Evolutionary conservation across 176 grass and related monocot species (phyloP).

Genomic region (Rhipidocladum racemiflorum): DNA sequence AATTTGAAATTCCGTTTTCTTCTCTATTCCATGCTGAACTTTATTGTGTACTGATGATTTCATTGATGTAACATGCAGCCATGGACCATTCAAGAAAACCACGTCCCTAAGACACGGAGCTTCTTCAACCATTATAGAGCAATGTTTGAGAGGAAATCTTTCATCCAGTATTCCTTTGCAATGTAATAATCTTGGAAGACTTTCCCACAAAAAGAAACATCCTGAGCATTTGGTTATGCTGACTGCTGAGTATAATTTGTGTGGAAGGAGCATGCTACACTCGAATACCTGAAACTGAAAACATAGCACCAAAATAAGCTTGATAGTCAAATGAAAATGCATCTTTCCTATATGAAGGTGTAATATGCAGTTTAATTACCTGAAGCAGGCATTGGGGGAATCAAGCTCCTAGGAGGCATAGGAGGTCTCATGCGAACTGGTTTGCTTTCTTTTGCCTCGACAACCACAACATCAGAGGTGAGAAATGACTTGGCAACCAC

Average conservation of each 20-base stretch:
- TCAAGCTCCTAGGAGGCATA: conserved; percentile 54
- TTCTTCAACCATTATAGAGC: background rate
- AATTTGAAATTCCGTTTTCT: background rate
- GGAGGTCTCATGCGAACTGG: conserved; percentile 49
- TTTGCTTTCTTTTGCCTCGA: conserved; percentile 63
- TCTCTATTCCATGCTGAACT: background rate
- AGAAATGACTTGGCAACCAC: conserved; percentile 85
- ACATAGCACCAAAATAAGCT: conserved; percentile 12
- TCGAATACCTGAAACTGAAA: conserved; percentile 57
- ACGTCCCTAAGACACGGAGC: background rate
- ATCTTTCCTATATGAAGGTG: background rate
- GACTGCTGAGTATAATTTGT: background rate
- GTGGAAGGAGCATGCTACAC: conserved; percentile 28
- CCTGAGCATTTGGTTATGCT: background rate
- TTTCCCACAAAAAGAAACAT: background rate
- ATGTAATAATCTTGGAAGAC: conserved; percentile 1
- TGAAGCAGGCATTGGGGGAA: conserved; percentile 52
- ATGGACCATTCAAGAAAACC: background rate
- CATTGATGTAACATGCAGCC: background rate
- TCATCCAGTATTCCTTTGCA: background rate
- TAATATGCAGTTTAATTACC: conserved; percentile 26
- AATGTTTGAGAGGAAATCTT: background rate
- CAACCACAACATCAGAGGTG: conserved; percentile 77
- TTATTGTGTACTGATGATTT: background rate
- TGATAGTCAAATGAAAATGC: conserved; percentile 1